phyloP scores from a whole-genome alignment of 495 filamentous ascomycete species.

The Friedmanniomyces simplex region DNA sequence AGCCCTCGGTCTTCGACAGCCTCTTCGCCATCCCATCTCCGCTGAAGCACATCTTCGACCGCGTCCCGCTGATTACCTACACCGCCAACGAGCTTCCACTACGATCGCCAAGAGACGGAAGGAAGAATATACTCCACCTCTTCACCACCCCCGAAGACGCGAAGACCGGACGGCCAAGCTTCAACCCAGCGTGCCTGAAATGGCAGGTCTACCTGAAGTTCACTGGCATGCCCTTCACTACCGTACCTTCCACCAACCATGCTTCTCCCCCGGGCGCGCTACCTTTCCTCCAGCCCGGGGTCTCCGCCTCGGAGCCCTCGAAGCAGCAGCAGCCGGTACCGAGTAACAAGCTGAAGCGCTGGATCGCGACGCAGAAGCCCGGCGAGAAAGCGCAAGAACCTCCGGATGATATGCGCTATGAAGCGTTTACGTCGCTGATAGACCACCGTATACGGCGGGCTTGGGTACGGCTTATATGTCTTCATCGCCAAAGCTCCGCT shows the following conservation, averaged over 20 bases:
- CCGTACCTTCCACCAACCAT: slow-evolving; percentile 78
- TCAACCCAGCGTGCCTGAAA: slow-evolving; percentile 88
- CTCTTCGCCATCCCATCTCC: slow-evolving; percentile 62
- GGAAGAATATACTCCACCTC: slow-evolving; percentile 59
- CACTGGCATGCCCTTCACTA: slow-evolving; percentile 53
- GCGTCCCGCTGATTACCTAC: slow-evolving; percentile 68
- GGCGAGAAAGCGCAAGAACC: slow-evolving; percentile 28
- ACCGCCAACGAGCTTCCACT: slow-evolving; percentile 67
- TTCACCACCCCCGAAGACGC: slow-evolving; percentile 63
- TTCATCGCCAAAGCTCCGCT: background rate
- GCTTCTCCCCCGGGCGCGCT: slow-evolving; percentile 79
- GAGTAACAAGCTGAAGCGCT: slow-evolving; percentile 57
- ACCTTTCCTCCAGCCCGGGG: slow-evolving; percentile 68
- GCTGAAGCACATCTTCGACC: slow-evolving; percentile 72
- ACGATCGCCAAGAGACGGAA: slow-evolving; percentile 40
- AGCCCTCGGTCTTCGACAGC: background rate
- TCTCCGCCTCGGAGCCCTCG: slow-evolving; percentile 23
- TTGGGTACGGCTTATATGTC: slow-evolving; percentile 48
- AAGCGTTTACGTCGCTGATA: slow-evolving; percentile 74
- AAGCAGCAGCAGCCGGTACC: slow-evolving; percentile 41
- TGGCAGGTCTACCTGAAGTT: slow-evolving; percentile 95
- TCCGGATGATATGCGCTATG: slow-evolving; percentile 48
- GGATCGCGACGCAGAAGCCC: slow-evolving; percentile 43
- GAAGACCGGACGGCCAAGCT: slow-evolving; percentile 55
- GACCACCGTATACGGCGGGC: slow-evolving; percentile 72